Conservation (phyloP, 768 basidiomycete genomes). For the Kwoniella sp. region DNA sequence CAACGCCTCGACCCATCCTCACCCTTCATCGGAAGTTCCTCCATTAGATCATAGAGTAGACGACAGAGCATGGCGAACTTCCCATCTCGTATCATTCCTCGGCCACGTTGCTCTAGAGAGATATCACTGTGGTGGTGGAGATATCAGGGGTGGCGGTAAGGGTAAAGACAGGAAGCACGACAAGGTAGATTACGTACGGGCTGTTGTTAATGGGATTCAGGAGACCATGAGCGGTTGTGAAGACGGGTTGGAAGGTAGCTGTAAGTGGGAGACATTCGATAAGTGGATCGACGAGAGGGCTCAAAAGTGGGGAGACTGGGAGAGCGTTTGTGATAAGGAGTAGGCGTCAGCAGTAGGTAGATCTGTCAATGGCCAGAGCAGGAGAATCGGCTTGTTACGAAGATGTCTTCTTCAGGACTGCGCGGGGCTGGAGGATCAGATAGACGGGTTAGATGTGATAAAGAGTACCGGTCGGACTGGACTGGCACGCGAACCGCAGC, state of each 20-base stretch:
- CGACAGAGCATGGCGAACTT: slow-evolving; percentile 56
- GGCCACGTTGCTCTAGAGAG: slow-evolving; percentile 58
- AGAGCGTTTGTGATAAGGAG: slow-evolving; percentile 38
- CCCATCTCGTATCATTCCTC: slow-evolving; percentile 57
- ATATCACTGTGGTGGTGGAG: slow-evolving; percentile 31
- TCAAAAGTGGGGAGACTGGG: slow-evolving; percentile 46
- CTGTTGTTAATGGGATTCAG: slow-evolving; percentile 56
- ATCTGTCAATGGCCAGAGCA: neutral
- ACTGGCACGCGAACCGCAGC: no score
- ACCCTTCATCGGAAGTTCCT: slow-evolving; percentile 39
- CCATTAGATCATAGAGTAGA: slow-evolving; percentile 44
- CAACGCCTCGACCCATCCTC: slow-evolving; percentile 49
- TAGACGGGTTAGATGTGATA: no score
- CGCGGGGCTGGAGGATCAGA: no score
- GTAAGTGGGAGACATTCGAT: slow-evolving; percentile 49
- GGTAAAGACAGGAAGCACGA: neutral
- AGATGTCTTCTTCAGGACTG: no score
- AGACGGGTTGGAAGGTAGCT: slow-evolving; percentile 52
- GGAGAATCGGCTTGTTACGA: no score
- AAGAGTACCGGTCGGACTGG: no score
- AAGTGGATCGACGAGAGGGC: slow-evolving; percentile 46
- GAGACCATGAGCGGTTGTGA: slow-evolving; percentile 55
- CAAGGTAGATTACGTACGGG: slow-evolving; percentile 51
- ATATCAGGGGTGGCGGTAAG: neutral
- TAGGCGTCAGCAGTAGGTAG: neutral